Conservation (phyloP, 2,329 filamentous ascomycete species). For the Aureobasidium leucospermi region DNA sequence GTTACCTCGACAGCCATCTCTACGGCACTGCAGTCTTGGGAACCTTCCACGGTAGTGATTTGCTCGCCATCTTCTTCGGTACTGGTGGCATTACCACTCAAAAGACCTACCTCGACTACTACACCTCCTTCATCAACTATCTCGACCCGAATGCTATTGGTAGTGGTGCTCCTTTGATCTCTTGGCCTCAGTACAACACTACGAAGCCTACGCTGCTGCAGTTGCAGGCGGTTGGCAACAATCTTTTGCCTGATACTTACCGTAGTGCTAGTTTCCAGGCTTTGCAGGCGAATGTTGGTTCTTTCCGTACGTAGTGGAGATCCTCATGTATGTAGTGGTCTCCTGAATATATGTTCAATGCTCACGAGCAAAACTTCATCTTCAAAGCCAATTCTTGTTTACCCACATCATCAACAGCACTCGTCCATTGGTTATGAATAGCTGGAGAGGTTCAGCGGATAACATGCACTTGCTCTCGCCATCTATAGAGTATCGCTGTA, state of each 20-base stretch:
- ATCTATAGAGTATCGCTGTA: too few relatives aligned
- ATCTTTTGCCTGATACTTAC: conserved; percentile 35
- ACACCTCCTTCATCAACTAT: conserved; percentile 63
- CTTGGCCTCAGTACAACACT: conserved; percentile 50
- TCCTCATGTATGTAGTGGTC: neutral
- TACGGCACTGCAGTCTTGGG: conserved; percentile 65
- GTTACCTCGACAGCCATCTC: conserved; percentile 66
- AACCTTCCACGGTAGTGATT: conserved; percentile 66
- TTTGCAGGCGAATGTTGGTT: neutral
- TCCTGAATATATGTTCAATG: neutral
- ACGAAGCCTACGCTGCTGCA: conserved; percentile 43
- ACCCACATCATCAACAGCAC: too few relatives aligned
- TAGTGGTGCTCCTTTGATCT: conserved; percentile 26
- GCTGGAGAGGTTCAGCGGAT: too few relatives aligned
- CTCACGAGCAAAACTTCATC: neutral
- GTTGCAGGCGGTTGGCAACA: conserved; percentile 34
- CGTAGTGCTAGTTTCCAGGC: neutral
- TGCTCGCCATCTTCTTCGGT: conserved; percentile 63
- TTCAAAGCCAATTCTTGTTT: too few relatives aligned
- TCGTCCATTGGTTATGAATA: too few relatives aligned
- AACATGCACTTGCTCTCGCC: too few relatives aligned
- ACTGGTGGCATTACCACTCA: conserved; percentile 31
- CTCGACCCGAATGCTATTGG: conserved; percentile 59
- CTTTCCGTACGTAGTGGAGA: neutral
- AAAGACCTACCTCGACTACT: conserved; percentile 57